Percentiles rank a stretch among this genome's conserved stretches.
Conservation (phyloP, 176 grass and related monocot species). For the Microstegium vimineum region DNA sequence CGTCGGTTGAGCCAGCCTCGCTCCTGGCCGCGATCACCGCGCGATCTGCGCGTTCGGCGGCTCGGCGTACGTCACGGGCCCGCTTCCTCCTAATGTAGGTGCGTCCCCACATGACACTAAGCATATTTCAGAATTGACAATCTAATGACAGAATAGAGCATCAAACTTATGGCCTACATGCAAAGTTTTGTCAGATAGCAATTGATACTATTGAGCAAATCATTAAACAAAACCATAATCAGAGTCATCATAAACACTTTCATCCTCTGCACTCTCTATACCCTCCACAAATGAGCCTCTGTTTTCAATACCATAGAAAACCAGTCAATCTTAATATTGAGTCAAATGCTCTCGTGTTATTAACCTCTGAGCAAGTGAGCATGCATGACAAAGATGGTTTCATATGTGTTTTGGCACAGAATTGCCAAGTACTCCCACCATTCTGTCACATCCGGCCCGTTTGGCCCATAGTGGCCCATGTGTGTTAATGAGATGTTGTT, state of each 20-base stretch:
- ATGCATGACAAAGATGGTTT: not conserved
- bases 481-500: too few species aligned
- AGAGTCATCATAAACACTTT: conserved; percentile 40
- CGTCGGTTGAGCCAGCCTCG: too few species aligned
- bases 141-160: conserved; percentile 26
- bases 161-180: conserved; percentile 26
- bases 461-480: too few species aligned
- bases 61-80: too few species aligned
- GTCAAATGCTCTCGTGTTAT: not conserved
- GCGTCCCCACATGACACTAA: too few species aligned
- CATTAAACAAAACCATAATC: conserved; percentile 30
- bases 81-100: too few species aligned
- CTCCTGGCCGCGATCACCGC: too few species aligned
- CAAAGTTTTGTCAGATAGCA: conserved; percentile 13
- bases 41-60: too few species aligned
- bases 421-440: not conserved
- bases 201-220: not conserved
- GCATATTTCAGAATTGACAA: conserved; percentile 28
- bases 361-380: not conserved
- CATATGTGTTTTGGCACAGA: not conserved
- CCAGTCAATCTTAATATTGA: not conserved
- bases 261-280: conserved; percentile 19
- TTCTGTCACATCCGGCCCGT: too few species aligned
- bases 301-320: conserved; percentile 25
- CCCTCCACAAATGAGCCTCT: conserved; percentile 22